Evolutionary conservation across 148 eudicot genomes (phyloP), one percentile per base, ranked within the genome.

Genomic region (Rhododendron henanense): DNA sequence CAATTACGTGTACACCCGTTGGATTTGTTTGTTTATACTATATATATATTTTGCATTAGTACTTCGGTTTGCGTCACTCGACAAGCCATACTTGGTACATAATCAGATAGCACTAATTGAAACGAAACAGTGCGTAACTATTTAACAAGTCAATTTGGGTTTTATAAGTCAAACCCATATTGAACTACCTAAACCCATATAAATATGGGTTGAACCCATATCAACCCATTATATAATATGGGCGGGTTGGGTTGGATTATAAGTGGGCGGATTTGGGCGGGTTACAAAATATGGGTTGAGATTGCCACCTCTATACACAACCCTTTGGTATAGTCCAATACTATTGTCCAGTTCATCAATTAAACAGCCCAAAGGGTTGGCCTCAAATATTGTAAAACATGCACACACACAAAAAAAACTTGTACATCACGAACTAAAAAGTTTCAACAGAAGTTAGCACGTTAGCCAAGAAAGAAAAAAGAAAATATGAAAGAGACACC

Each of bases 401-500:
- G 63, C 50, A 41, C 8, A 41, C 45, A 41, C 44, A 6, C 2
- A 5, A 0, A 6, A 19, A 57, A 13, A 71, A 4, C 76, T 28
- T 71, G 76, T 69, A 10, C 16, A 4, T 69, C 35, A 10, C 16
- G 11, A 28, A 25, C 35, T 28, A 28, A 3, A 11, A 25, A 13
- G 75, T 25, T 69, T n/a, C 28, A 8, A 63, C n/a, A 63, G 69
- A 69, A 25, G 75, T 25, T 69, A 28, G 75, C 35, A 25, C 3
- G 16, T 11, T 69, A 10, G 37, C 71, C n/a, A 77, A 78, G 19
- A n/a, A 11, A 3, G 50, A 3, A 23, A 78, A 10, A 37, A 45
- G 15, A 45, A 39, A 11, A 44, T 78, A 14, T 14, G 94, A 91
- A 63, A 92, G 91, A 77, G 91, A 93, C 63, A 93, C 5, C 48